These are phyloP conservation scores for Kuraishia hungarica DNA, from an alignment of 805 yeast species.

Conservation along the genomic window DNA sequence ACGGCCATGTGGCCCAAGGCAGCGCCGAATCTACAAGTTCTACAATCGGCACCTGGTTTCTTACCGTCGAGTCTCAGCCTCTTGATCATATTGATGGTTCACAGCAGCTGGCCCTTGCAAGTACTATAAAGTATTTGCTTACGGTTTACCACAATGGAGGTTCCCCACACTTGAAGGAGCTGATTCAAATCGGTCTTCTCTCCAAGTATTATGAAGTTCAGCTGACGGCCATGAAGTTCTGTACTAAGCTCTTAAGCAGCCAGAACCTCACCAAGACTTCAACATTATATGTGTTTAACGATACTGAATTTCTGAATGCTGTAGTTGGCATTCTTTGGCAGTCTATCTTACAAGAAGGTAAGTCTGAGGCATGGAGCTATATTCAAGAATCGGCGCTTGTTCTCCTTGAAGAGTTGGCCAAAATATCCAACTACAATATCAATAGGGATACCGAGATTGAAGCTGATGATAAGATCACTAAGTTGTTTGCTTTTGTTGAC, in stretches of 20 bases:
- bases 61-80: background rate
- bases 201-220: slow-evolving; percentile 39
- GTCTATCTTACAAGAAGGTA: slow-evolving; percentile 10
- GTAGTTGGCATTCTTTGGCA: slow-evolving; percentile 13
- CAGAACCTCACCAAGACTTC: background rate
- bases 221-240: slow-evolving; percentile 27
- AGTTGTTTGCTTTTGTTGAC: slow-evolving; percentile 22
- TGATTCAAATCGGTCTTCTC: slow-evolving; percentile 25
- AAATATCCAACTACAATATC: background rate
- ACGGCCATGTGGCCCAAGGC: background rate
- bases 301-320: background rate
- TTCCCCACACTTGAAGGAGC: slow-evolving; percentile 14
- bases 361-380: slow-evolving; percentile 26
- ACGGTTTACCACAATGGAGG: slow-evolving; percentile 8
- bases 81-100: slow-evolving; percentile 34
- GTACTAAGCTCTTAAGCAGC: slow-evolving; percentile 5
- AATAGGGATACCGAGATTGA: slow-evolving; percentile 8
- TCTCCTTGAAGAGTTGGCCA: slow-evolving; percentile 18
- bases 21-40: background rate
- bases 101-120: slow-evolving; percentile 35
- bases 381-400: slow-evolving; percentile 34
- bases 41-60: background rate
- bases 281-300: background rate
- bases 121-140: slow-evolving; percentile 22
- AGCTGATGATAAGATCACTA: slow-evolving; percentile 13